Percentiles rank a stretch among this genome's conserved stretches.
Conservation (phyloP, 2,329 filamentous ascomycete genomes). For the Xylariomycetidae sp. region DNA sequence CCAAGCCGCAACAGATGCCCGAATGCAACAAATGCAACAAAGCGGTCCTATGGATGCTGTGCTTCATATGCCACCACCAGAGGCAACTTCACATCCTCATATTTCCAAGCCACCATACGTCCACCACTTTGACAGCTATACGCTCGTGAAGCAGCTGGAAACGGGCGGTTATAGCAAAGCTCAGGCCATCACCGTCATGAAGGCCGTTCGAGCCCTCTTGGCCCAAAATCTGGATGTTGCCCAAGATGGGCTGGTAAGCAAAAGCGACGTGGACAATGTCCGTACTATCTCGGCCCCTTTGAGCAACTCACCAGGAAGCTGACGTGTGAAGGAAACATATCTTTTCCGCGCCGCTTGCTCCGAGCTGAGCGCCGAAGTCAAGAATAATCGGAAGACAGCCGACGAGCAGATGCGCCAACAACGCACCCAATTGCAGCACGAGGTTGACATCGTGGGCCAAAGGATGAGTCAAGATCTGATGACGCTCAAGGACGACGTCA, state of each 20-base stretch:
- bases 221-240: constrained; percentile 78
- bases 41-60: constrained; percentile 49
- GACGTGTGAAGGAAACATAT: constrained; percentile 68
- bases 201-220: constrained; percentile 75
- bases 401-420: constrained; percentile 81
- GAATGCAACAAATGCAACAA: constrained; percentile 65
- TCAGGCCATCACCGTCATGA: constrained; percentile 86
- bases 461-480: constrained; percentile 77
- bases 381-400: constrained; percentile 68
- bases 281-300: constrained; percentile 32
- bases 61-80: constrained; percentile 33
- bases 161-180: constrained; percentile 64
- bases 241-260: constrained; percentile 75
- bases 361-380: constrained; percentile 83
- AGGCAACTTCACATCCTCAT: constrained; percentile 44
- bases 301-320: background rate
- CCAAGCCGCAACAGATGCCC: constrained; percentile 31
- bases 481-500: constrained; percentile 83
- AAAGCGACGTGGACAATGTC: constrained; percentile 85
- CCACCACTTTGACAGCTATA: constrained; percentile 95
- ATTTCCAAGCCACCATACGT: constrained; percentile 74
- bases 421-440: constrained; percentile 82
- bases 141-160: constrained; percentile 75
- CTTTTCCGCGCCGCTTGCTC: constrained; percentile 91
- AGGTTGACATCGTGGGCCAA: constrained; percentile 89